A percentile compares a stretch with the other conserved stretches of the same genome.
Evolutionary conservation across 129 eudicot genomes (phyloP).

Genomic region (Tagetes erecta): DNA sequence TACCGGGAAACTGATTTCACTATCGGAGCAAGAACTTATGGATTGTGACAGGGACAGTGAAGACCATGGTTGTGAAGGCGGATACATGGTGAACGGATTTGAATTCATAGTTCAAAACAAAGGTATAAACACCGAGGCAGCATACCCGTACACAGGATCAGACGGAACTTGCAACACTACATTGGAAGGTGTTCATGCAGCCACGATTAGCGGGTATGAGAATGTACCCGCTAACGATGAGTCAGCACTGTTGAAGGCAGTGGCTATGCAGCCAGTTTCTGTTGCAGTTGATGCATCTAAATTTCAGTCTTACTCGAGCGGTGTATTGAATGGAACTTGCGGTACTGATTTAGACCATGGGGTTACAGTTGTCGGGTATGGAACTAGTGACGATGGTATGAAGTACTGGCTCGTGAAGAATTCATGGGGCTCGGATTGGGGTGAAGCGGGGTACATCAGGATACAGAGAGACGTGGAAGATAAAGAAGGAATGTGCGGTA

Average conservation of each 20-base stretch:
- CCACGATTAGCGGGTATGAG: constrained; percentile 24
- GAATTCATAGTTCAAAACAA: constrained; percentile 21
- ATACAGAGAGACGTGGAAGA: constrained; percentile 28
- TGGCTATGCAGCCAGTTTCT: constrained; percentile 28
- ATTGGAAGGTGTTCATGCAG: constrained; percentile 19
- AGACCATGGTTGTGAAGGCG: constrained; percentile 36
- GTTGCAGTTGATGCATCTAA: constrained; percentile 22
- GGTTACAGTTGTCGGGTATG: constrained; percentile 14
- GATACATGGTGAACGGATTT: constrained; percentile 29
- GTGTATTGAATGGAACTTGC: constrained; percentile 13
- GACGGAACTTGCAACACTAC: constrained; percentile 25
- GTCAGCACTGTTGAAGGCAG: constrained; percentile 23
- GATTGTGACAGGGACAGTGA: constrained; percentile 36
- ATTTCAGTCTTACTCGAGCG: constrained; percentile 4
- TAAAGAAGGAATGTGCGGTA: constrained; percentile 27
- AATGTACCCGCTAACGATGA: constrained; percentile 18
- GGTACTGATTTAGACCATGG: constrained; percentile 4
- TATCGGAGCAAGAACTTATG: constrained; percentile 47
- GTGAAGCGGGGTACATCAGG: constrained; percentile 23
- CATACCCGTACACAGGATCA: constrained; percentile 24
- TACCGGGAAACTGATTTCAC: constrained; percentile 43
- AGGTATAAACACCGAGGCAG: constrained; percentile 19
- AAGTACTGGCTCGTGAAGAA: constrained; percentile 25
- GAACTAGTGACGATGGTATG: background rate
- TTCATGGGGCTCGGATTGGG: constrained; percentile 21